Evolutionary conservation across 768 basidiomycete genomes (phyloP), one percentile per base, ranked within the genome.

Genomic region (Lentinus tigrinus): DNA sequence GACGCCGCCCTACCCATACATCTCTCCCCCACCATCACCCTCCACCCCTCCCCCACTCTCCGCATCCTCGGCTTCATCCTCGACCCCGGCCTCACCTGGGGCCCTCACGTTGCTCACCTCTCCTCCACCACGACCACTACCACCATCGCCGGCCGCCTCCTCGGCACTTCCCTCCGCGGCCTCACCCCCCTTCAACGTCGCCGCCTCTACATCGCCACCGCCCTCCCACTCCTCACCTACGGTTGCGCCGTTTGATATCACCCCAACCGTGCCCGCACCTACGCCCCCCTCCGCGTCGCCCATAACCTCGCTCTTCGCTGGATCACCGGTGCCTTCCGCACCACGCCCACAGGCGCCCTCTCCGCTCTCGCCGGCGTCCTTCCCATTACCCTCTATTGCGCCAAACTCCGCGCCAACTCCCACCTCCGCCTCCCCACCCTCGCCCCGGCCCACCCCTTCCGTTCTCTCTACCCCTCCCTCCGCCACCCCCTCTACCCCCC

Each of bases 51-150:
- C 3, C 23, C 17, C 5, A 6, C 17, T 5, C 31, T 24, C 21
- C 37, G 61, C 2, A 61, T 63, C 42, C 63, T 67, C 2, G 62
- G 66, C 1, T 67, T 65, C 53, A 54, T 48, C 21, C 57, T 67
- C 0, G 63, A 64, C 26, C 56, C 56, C 1, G 26, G 31, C 1
- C 53, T 67, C n/a, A 27, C 61, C 1, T 67, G 54, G 36, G 40
- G 46, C 17, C 52, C 46, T 0, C 65, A 67, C 38, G 40, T 64
- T 11, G 11, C 42, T 1, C 54, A 47, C 46, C 63, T 59, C 39
- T 57, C 62, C 1, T 51, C 34, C 23, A 49, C 56, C 7, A 63
- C 66, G 5, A 6, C 24, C n/a, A 62, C 57, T 44, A 58, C 63
- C 0, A 51, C 58, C 0, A 26, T 19, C 16, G 27, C 60, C 1